These are phyloP conservation scores for Epichloe coenophiala DNA, from an alignment of 2,329 filamentous ascomycete species.

Conservation along the genomic window DNA sequence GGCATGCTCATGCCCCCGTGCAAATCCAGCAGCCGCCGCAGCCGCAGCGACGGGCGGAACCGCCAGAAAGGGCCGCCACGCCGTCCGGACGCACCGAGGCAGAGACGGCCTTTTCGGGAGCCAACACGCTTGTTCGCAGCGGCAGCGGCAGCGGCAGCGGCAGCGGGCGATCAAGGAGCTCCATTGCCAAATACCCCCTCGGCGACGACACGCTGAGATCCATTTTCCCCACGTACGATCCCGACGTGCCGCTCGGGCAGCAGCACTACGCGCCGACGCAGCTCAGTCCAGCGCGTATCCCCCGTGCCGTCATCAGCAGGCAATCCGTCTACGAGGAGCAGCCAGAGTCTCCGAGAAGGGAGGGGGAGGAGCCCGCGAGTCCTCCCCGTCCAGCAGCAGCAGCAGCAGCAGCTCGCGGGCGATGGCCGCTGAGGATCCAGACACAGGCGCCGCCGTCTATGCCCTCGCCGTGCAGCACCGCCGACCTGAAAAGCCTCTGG, in stretches of 20 bases:
- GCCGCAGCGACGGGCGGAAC: too few species aligned
- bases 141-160: slow-evolving; percentile 38
- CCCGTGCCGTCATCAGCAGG: slow-evolving; percentile 50
- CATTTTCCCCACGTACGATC: slow-evolving; percentile 67
- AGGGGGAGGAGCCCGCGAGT: background rate
- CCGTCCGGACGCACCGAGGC: slow-evolving; percentile 20
- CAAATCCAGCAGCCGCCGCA: too few species aligned
- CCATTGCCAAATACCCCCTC: slow-evolving; percentile 42
- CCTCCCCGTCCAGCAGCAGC: slow-evolving; percentile 9
- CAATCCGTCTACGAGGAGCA: slow-evolving; percentile 36
- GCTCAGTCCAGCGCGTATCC: slow-evolving; percentile 48
- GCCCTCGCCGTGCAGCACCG: slow-evolving; percentile 40
- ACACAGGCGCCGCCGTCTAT: slow-evolving; percentile 23
- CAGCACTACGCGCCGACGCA: slow-evolving; percentile 61
- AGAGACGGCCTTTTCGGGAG: slow-evolving; percentile 38
- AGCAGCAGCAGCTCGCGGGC: slow-evolving; percentile 5
- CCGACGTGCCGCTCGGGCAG: slow-evolving; percentile 47
- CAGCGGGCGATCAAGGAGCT: slow-evolving; percentile 38
- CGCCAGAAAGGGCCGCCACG: too few species aligned
- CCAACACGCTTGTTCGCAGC: slow-evolving; percentile 36
- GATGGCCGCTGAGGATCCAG: slow-evolving; percentile 19
- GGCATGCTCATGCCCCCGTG: too few species aligned
- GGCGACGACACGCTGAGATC: slow-evolving; percentile 42
- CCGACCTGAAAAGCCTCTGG: slow-evolving; percentile 53
- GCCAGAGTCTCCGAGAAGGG: slow-evolving; percentile 2